Evolutionary conservation across 768 basidiomycete genomes (phyloP).

Genomic region (Tubosaeta sp.): DNA sequence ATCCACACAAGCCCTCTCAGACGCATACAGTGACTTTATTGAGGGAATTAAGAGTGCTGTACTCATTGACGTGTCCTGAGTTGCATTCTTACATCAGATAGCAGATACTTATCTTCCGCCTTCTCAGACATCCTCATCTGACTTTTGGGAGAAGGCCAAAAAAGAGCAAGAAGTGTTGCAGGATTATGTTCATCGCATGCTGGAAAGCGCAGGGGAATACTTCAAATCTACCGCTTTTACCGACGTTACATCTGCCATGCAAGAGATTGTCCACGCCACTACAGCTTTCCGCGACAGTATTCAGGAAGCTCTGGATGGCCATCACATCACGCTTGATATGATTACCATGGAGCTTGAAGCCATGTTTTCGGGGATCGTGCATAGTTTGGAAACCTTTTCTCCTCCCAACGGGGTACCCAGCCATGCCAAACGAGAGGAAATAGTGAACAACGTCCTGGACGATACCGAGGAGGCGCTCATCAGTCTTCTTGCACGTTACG

Average conservation of each 20-base stretch:
- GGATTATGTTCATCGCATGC: constrained; percentile 5
- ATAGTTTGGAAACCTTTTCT: neutral
- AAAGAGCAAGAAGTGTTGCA: constrained; percentile 1
- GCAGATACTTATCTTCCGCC: constrained; percentile 2
- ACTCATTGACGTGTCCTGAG: neutral
- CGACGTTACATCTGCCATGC: constrained; percentile 2
- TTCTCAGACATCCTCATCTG: neutral
- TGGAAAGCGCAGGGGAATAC: neutral
- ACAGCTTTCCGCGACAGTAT: constrained; percentile 11
- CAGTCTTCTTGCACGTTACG: neutral
- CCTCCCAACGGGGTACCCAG: neutral
- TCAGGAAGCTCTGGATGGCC: constrained; percentile 5
- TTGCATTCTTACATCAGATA: neutral
- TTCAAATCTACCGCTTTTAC: constrained; percentile 7
- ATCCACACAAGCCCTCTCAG: neutral
- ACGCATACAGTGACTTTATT: neutral
- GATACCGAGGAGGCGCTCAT: constrained; percentile 1
- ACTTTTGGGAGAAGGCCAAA: constrained; percentile 13
- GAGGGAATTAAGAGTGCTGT: too few relatives aligned
- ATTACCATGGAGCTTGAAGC: constrained; percentile 11
- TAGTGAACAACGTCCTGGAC: constrained; percentile 8
- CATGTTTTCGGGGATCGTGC: neutral
- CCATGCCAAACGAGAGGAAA: constrained; percentile 1
- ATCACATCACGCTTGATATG: constrained; percentile 2
- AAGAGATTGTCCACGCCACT: constrained; percentile 11